Conservation (phyloP, 345 rosid genomes). For the Acer negundo region DNA sequence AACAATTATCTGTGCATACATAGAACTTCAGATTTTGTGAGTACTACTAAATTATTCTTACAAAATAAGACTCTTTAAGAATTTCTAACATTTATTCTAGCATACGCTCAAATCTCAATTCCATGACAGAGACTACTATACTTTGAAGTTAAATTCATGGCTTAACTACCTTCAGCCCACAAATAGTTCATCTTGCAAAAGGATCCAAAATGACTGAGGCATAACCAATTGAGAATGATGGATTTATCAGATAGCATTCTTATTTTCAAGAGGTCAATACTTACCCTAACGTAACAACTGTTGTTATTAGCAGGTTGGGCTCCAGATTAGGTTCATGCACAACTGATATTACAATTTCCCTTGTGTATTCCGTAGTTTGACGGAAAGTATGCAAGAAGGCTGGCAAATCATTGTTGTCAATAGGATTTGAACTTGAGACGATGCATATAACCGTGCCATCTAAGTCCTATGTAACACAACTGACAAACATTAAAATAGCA, state of each 20-base stretch:
- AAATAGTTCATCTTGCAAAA: conserved; percentile 6
- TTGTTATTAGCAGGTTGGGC: conserved; percentile 55
- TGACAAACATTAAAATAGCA: background rate
- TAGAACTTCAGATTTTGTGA: background rate
- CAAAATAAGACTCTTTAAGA: background rate
- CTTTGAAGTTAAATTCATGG: background rate
- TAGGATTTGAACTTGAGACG: conserved; percentile 54
- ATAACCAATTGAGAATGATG: background rate
- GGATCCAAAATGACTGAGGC: background rate
- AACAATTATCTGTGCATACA: background rate
- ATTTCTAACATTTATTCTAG: background rate
- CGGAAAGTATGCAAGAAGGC: conserved; percentile 63
- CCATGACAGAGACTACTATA: background rate
- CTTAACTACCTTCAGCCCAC: background rate
- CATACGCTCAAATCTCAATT: background rate
- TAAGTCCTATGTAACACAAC: conserved; percentile 47
- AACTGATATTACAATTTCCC: conserved; percentile 58
- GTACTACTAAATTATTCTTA: background rate
- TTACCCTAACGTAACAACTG: conserved; percentile 70
- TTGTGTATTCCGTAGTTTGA: conserved; percentile 53
- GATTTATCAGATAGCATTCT: background rate
- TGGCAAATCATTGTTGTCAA: conserved; percentile 43
- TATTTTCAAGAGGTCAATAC: conserved; percentile 24
- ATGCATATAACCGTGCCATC: conserved; percentile 63
- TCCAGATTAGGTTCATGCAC: conserved; percentile 72